Evolutionary conservation across 179 eudicot genomes (phyloP), one percentile per base, ranked within the genome.

Genomic region (Spergularia azorica): DNA sequence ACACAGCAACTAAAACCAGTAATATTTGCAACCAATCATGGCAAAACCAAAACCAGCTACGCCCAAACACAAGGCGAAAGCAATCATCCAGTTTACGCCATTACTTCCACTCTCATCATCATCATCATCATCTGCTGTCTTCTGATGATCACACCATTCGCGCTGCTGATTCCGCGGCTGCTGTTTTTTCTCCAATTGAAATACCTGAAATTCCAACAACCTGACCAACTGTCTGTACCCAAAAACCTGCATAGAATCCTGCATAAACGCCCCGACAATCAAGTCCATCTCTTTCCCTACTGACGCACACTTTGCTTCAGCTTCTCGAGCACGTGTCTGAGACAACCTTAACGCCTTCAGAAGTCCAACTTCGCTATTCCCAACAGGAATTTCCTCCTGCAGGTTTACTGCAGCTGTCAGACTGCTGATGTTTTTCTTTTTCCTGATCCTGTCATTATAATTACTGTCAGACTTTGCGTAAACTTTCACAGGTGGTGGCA

Each of bases 241-340:
- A 14, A 82, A 83, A 68, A 86, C 38, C 69, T 70, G 76, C 80
- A 78, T 77, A n/a, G 92, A 86, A 41, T 86, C 88, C 14, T 81
- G 73, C 67, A 83, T 11, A 32, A 87, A 66, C 36, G 84, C 85
- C 20, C 63, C 14, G 9, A 72, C 43, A 26, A 90, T 72, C 26
- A 26, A 21, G 9, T 89, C 88, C 62, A 57, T 87, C 54, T 90
- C 95, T 62, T 81, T 79, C 0, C 8, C 56, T 14, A 89, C 51
- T 0, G 56, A 64, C 0, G 71, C 79, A 32, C 55, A 74, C 62
- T 77, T 87, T 18, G 77, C 85, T 79, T 89, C 95, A 1, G 95
- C 92, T 68, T 90, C 92, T 69, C 92, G 83, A 1, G 95, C 92
- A 61, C 91, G 85, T 4, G 92, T 90, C 73, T 90, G 95, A 1